Base-by-base conservation (phyloP, 345 rosid genomes). In the Eucalyptus marginata region DNA sequence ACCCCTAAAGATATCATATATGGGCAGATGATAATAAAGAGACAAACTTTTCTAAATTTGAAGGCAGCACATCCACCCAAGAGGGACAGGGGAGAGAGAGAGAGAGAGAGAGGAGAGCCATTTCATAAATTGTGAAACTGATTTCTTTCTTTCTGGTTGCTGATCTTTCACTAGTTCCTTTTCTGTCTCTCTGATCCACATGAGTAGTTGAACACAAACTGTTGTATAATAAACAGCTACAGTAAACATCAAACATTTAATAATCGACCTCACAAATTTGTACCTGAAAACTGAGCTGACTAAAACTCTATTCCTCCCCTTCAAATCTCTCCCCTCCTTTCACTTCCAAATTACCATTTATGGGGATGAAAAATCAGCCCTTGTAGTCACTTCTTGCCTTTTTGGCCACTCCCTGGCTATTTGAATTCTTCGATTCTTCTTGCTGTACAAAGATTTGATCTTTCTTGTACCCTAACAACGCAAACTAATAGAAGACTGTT, bases 361-460 rank as follows among this genome's bases (percentile, higher is more conserved):
- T 47, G 76, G 29, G 87, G 90, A 88, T 62, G 22, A 49, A 49
- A 86, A 86, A 86, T 71, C 80, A 49, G 51, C 88, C 86, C 83
- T 86, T 17, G 90, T 43, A 46, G 90, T 86, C 81, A 58, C 66
- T 66, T 27, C 47, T 44, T 43, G 49, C 86, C 68, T 44, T 43
- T 56, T 27, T 52, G 86, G 43, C 16, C 88, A 43, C 46, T 89
- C 81, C 85, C 66, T 86, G 64, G 44, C 51, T 40, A 87, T 27
- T 51, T 71, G 33, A 25, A 51, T 49, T 68, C 50, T 33, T 84
- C 43, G 31, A 49, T 25, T 90, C 87, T 90, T 89, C 81, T 90
- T 88, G 90, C 92, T 89, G 91, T 91, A 91, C 92, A 93, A 87
- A 76, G 83, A 62, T 84, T 66, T 64, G 89, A 88, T 88, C 87